Percentiles rank a stretch among this genome's conserved stretches.
These are phyloP conservation scores for Typha latifolia DNA, from an alignment of 176 grass and related monocot genomes.

Conservation along the genomic window DNA sequence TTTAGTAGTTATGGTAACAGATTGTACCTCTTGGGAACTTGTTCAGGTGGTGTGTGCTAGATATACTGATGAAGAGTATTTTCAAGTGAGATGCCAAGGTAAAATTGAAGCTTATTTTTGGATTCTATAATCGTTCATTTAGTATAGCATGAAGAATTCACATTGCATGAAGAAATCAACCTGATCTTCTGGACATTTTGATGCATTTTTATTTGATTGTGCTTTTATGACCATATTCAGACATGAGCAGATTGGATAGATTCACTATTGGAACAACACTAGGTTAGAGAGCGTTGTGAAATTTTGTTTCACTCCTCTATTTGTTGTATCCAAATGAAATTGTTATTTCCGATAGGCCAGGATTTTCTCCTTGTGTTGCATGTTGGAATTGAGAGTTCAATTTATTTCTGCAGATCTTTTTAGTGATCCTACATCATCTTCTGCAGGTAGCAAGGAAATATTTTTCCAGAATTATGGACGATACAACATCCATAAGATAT, in stretches of 20 bases:
- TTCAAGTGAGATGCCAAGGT: constrained; percentile 89
- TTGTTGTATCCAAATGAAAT: too few relatives aligned
- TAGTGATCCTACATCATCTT: constrained; percentile 7
- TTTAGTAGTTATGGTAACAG: constrained; percentile 5
- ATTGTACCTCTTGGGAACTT: not conserved
- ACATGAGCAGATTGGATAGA: not conserved
- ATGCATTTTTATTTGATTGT: not conserved
- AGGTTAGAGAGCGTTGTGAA: not conserved
- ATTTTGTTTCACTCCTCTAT: not conserved
- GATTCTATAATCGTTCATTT: not conserved
- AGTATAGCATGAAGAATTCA: not conserved
- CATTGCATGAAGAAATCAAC: not conserved
- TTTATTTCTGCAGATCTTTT: not conserved
- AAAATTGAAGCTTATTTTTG: constrained; percentile 1
- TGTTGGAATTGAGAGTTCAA: constrained; percentile 6
- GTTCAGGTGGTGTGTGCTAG: constrained; percentile 75
- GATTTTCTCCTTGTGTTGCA: not conserved
- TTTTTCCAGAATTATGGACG: constrained; percentile 67
- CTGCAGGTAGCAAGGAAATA: constrained; percentile 74
- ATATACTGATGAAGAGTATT: constrained; percentile 80
- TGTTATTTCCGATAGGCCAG: too few relatives aligned
- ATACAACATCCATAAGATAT: constrained; percentile 84
- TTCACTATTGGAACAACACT: not conserved
- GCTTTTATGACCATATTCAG: not conserved
- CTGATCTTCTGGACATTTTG: not conserved